Evolutionary conservation across 2,329 filamentous ascomycete species (phyloP).

Genomic region (Colletotrichum truncatum): DNA sequence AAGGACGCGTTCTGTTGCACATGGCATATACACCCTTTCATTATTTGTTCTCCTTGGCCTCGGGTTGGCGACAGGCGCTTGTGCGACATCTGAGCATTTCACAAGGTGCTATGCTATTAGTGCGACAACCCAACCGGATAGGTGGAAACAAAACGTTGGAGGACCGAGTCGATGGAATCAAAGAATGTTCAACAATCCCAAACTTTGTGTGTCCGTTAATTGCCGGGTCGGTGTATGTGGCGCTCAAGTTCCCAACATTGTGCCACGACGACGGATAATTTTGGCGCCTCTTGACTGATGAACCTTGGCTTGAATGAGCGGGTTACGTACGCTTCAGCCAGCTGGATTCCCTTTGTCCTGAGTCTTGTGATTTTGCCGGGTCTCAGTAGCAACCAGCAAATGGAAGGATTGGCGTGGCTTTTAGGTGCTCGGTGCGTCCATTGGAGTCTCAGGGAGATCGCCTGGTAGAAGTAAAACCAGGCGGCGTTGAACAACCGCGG

Average conservation of each 20-base stretch:
- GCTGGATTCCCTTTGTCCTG: neutral
- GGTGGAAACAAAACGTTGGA: neutral
- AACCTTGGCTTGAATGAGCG: neutral
- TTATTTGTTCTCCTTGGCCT: neutral
- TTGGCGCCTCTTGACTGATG: no score
- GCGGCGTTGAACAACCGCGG: neutral
- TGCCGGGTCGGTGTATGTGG: neutral
- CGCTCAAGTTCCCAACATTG: neutral
- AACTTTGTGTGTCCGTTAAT: constrained; percentile 1
- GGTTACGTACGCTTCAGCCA: neutral
- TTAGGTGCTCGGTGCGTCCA: neutral
- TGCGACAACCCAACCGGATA: neutral
- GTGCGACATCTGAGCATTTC: neutral
- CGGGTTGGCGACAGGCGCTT: neutral
- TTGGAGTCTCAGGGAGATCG: neutral
- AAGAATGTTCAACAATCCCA: neutral
- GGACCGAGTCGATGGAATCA: neutral
- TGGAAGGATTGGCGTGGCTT: neutral
- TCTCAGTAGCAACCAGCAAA: neutral
- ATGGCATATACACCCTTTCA: neutral
- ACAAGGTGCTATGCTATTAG: neutral
- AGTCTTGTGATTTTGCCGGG: neutral
- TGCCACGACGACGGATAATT: neutral
- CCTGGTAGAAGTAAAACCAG: neutral
- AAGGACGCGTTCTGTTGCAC: neutral